Base-by-base conservation (phyloP, 2,329 filamentous ascomycete species). In the Claviceps pazoutovae region DNA sequence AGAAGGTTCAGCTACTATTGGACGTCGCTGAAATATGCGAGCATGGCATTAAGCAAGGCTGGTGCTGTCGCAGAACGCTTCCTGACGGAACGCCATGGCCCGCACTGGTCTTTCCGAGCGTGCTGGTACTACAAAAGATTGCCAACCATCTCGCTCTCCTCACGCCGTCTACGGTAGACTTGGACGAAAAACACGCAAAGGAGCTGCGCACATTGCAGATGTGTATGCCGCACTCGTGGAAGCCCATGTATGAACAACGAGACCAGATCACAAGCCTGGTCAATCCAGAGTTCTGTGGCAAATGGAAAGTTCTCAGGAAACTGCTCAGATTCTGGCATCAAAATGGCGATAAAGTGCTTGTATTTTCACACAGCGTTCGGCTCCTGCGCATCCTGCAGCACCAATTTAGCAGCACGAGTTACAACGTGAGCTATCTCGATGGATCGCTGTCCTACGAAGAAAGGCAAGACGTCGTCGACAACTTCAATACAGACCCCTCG, bases 301-400 rank as follows among this genome's bases (percentile, higher is more conserved):
- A 98, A 67, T 98, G 93, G 93, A 89, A 88, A 62, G 81, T 98
- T 1, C 67, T 98, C 34, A 87, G 83, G 64, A 90, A 88, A 59
- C 72, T 98, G 4, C 76, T 98, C 6, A 83, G 82, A 51, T 91
- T 93, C 66, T 98, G 93, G 93, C 80, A 95, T 62, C 74, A 78
- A 14, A 89, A 86, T 61, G 88, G 88, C 14, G 89, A 96, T 68
- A 98, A 97, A 66, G 93, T 96, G 0, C 76, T 98, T 0, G 84
- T 98, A 2, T 98, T 98, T 65, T 95, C 88, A 0, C 90, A 97
- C 61, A 94, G 86, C 54, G 89, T 97, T 4, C 80, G 86, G 2
- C 72, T 98, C 2, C 70, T 98, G 23, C 83, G 81, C 45, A 93
- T 97, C 64, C 72, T 98, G 5, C 82, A 88, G 58, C 82, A 87